Evolutionary conservation across 345 rosid species (phyloP).

Genomic region (Populus alba): DNA sequence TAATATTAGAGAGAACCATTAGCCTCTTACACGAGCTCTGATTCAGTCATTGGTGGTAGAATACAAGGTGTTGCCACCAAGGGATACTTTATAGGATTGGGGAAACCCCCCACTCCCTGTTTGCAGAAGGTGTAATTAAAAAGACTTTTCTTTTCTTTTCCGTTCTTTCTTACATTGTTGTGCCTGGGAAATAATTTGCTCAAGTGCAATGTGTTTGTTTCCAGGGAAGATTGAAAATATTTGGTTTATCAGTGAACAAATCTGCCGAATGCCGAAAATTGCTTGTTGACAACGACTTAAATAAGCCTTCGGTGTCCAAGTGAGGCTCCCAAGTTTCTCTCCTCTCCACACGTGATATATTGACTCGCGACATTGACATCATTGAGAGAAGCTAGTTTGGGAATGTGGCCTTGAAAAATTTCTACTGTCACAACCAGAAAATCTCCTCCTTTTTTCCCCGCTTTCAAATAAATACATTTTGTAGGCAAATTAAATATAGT

Average conservation of each 20-base stretch:
- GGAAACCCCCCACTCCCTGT: not conserved
- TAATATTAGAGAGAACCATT: not conserved
- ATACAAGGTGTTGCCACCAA: too few relatives aligned
- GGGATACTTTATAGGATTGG: slow-evolving; percentile 1
- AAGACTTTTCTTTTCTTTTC: not conserved
- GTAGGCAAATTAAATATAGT: too few relatives aligned
- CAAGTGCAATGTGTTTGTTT: not conserved
- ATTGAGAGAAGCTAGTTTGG: not conserved
- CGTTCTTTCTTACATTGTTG: not conserved
- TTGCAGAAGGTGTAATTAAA: not conserved
- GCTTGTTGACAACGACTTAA: not conserved
- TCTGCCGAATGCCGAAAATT: not conserved
- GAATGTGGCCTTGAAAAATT: not conserved
- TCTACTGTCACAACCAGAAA: not conserved
- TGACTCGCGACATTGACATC: not conserved
- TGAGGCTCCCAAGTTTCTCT: not conserved
- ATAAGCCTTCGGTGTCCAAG: not conserved
- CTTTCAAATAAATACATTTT: too few relatives aligned
- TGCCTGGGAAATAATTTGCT: not conserved
- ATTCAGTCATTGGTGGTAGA: slow-evolving; percentile 8
- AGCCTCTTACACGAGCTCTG: slow-evolving; percentile 11
- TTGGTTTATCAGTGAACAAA: not conserved
- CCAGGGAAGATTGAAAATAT: not conserved
- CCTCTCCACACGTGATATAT: not conserved
- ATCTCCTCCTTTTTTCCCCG: not conserved